phyloP scores from a whole-genome alignment of 164 flowering plant species.

The Hamamelis virginiana region DNA sequence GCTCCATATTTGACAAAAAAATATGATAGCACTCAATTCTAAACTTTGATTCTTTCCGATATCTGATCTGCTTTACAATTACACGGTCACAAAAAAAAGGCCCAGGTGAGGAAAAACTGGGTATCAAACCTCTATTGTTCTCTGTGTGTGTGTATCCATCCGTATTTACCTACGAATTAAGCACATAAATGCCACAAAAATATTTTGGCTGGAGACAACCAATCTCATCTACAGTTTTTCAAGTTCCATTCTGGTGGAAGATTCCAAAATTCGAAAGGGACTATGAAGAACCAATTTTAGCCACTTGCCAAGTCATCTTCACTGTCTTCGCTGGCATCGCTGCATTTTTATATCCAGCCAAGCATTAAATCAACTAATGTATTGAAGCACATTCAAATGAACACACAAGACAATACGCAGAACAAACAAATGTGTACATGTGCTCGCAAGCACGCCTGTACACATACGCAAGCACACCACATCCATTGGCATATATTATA shows the following conservation, averaged over 20 bases:
- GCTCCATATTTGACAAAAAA: neutral
- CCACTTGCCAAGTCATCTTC: slow-evolving; percentile 56
- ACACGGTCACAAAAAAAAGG: neutral
- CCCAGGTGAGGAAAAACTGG: slow-evolving; percentile 18
- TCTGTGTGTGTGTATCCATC: neutral
- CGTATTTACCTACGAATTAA: neutral
- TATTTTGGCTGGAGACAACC: neutral
- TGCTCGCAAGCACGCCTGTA: no score
- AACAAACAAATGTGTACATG: no score
- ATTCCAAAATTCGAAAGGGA: neutral
- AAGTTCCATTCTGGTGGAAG: neutral
- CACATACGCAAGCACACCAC: no score
- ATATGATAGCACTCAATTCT: neutral
- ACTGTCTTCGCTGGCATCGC: slow-evolving; percentile 81
- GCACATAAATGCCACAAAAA: neutral
- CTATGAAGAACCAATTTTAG: slow-evolving; percentile 22
- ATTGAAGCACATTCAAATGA: neutral
- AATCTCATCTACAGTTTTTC: neutral
- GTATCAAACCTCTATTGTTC: neutral
- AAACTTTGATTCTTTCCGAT: neutral
- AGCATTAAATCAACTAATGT: neutral
- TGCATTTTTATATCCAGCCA: slow-evolving; percentile 39
- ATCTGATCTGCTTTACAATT: neutral
- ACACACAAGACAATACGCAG: no score
- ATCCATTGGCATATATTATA: no score